Evolutionary conservation across 768 basidiomycete species (phyloP).

Genomic region (Panellus pusillus): DNA sequence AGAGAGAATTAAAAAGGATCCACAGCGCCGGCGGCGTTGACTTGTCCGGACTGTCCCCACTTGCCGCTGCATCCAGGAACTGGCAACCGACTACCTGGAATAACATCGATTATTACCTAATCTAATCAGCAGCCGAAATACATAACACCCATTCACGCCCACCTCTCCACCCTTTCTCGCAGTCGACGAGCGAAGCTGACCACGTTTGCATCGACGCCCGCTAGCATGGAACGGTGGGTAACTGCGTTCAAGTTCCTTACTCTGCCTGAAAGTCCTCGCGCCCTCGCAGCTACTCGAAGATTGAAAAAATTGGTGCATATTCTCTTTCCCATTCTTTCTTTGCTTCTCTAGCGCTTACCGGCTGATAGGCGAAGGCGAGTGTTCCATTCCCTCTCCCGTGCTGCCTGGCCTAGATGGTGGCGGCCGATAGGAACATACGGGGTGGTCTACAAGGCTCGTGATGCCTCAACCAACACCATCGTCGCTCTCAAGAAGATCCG

Average conservation of each 20-base stretch:
- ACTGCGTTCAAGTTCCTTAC: not conserved
- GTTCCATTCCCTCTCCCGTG: too few relatives aligned
- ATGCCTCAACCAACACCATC: slow-evolving; percentile 71
- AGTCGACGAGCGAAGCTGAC: not conserved
- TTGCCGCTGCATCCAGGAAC: not conserved
- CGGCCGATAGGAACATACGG: slow-evolving; percentile 83
- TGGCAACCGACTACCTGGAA: slow-evolving; percentile 2
- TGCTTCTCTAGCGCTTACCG: slow-evolving; percentile 10
- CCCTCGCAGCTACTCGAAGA: slow-evolving; percentile 78
- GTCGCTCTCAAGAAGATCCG: slow-evolving; percentile 99
- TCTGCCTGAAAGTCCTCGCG: slow-evolving; percentile 10
- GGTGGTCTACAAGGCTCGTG: slow-evolving; percentile 96
- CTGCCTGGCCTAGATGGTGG: not conserved
- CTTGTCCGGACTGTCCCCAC: not conserved
- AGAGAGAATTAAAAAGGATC: not conserved
- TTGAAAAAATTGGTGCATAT: slow-evolving; percentile 95
- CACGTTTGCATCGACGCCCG: not conserved
- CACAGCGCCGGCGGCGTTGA: not conserved
- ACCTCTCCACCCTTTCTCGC: not conserved
- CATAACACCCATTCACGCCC: slow-evolving; percentile 15
- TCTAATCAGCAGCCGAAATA: slow-evolving; percentile 8
- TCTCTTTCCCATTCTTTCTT: slow-evolving; percentile 19
- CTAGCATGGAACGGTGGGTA: slow-evolving; percentile 16
- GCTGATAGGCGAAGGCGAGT: slow-evolving; percentile 42
- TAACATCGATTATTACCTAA: slow-evolving; percentile 18